Conservation (phyloP, 176 grass and related monocot species). For the Ensete glaucum region DNA sequence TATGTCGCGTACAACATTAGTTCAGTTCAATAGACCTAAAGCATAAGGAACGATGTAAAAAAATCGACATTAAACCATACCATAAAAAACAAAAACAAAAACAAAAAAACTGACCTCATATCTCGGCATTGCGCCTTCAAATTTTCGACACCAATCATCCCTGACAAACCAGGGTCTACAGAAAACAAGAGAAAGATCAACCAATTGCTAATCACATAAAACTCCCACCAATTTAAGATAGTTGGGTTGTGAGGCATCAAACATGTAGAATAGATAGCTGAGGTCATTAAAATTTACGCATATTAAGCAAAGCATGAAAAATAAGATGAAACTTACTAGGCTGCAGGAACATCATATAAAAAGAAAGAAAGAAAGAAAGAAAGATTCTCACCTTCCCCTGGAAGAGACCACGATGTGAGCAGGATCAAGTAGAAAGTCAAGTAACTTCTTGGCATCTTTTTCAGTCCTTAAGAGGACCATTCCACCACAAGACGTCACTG, state of each 20-base stretch:
- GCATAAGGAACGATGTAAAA: background rate
- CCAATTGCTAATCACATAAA: too few species aligned
- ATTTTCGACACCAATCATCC: background rate
- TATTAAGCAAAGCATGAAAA: too few species aligned
- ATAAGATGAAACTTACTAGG: background rate
- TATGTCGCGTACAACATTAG: too few species aligned
- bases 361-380: background rate
- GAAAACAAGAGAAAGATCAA: background rate
- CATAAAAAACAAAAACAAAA: too few species aligned
- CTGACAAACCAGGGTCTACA: slow-evolving; percentile 2
- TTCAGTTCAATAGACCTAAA: too few species aligned
- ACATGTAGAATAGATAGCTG: too few species aligned
- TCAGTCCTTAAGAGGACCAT: background rate
- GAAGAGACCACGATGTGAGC: background rate
- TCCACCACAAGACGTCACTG: background rate
- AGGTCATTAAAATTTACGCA: too few species aligned
- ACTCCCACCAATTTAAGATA: too few species aligned
- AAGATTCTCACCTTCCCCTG: background rate
- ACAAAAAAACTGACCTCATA: background rate
- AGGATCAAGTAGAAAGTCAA: slow-evolving; percentile 7
- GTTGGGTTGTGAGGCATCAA: too few species aligned
- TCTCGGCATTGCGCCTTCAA: background rate
- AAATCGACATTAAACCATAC: background rate
- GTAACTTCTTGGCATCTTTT: background rate
- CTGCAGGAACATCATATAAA: background rate